phyloP scores from a whole-genome alignment of 768 basidiomycete species.

The Lactifluus volemus region DNA sequence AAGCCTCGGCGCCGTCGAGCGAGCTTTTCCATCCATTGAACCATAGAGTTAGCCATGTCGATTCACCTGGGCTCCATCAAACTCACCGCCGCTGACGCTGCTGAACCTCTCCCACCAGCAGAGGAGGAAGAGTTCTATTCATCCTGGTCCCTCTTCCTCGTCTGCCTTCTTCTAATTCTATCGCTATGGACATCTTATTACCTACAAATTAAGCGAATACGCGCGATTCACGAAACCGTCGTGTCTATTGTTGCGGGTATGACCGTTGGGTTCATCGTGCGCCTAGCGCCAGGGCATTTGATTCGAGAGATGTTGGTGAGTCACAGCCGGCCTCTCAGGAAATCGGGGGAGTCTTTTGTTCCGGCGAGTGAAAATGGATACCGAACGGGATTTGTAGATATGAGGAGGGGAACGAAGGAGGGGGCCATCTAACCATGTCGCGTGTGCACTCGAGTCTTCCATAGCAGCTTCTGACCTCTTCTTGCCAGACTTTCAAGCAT shows the following conservation, averaged over 20 bases:
- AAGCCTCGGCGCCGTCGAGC: neutral
- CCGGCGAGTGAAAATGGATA: neutral
- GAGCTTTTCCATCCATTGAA: neutral
- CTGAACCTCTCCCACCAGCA: slow-evolving; percentile 7
- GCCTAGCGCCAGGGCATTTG: slow-evolving; percentile 86
- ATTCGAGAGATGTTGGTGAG: slow-evolving; percentile 97
- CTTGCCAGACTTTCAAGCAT: slow-evolving; percentile 80
- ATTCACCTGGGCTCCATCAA: slow-evolving; percentile 9
- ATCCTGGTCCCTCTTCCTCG: slow-evolving; percentile 90
- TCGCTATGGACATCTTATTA: slow-evolving; percentile 97
- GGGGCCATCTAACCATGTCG: neutral
- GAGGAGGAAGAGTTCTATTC: slow-evolving; percentile 89
- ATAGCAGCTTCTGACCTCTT: neutral
- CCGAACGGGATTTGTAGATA: neutral
- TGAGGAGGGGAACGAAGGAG: neutral
- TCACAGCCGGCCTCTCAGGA: slow-evolving; percentile 7
- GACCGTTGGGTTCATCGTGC: slow-evolving; percentile 86
- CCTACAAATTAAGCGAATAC: slow-evolving; percentile 92
- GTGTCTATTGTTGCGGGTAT: slow-evolving; percentile 95
- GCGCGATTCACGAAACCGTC: slow-evolving; percentile 91
- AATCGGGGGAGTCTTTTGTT: neutral
- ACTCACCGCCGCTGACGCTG: slow-evolving; percentile 4
- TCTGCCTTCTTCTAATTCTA: slow-evolving; percentile 84
- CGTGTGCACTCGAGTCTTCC: neutral
- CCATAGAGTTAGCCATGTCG: neutral